Evolutionary conservation across 2,329 filamentous ascomycete species (phyloP).

Genomic region (Monilinia polystroma): DNA sequence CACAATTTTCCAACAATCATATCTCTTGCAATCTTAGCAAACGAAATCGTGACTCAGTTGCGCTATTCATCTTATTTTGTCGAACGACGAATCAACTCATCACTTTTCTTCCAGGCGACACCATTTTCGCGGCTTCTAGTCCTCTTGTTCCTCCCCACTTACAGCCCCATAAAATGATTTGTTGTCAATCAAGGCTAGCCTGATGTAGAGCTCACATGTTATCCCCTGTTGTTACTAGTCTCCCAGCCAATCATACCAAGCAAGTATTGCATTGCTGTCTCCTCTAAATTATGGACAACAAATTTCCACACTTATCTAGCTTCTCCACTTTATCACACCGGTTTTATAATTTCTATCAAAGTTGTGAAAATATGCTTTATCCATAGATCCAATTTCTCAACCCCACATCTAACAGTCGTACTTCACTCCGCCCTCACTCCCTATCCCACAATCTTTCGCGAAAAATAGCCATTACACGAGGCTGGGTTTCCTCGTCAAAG

Average conservation of each 20-base stretch:
- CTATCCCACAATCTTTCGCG: not conserved
- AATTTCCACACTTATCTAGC: constrained; percentile 1
- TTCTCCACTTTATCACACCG: constrained; percentile 12
- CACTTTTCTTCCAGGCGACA: not conserved
- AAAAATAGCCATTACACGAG: constrained; percentile 16
- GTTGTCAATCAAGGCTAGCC: constrained; percentile 13
- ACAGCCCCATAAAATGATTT: constrained; percentile 20
- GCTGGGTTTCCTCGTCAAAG: constrained; percentile 22
- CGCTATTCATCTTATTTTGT: not conserved
- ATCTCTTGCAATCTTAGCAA: not conserved
- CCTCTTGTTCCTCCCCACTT: not conserved
- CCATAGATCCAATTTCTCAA: constrained; percentile 17
- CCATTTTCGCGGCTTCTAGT: not conserved
- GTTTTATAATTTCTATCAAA: constrained; percentile 7
- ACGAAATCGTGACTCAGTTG: constrained; percentile 2
- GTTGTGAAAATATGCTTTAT: not conserved
- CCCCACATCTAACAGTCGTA: not conserved
- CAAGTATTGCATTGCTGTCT: constrained; percentile 9
- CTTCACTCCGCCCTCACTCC: constrained; percentile 10
- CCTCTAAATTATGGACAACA: constrained; percentile 21
- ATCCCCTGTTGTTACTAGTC: not conserved
- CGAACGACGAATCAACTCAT: not conserved
- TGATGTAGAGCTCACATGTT: constrained; percentile 13
- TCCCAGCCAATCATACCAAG: constrained; percentile 11
- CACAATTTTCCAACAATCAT: not conserved